Base-by-base conservation (phyloP, 163 green algal species). In the Prototheca wickerhamii region DNA sequence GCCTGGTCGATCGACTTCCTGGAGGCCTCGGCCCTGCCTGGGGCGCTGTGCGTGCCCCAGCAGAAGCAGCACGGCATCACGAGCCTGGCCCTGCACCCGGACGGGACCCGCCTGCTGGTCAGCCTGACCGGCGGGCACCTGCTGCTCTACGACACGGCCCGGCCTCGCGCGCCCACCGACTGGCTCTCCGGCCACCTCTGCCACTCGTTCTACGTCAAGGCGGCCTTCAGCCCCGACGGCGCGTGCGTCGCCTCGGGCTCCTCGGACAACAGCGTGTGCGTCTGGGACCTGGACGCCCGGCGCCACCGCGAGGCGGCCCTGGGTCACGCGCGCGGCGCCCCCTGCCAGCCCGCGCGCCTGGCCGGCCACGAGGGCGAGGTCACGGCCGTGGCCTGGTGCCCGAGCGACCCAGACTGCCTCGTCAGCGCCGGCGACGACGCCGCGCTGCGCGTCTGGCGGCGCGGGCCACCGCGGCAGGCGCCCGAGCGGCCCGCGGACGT, bases 121-220 rank as follows among this genome's bases (percentile, higher is more conserved):
- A 78, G 58, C 5, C 59, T 69, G 53, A 82, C 57, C 40, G 77
- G 86, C 68, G 68, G 68, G 20, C 64, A 65, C 35, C 83, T 88
- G 69, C 74, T 86, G 33, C 5, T 91, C 53, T 87, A 83, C 66
- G 65, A 87, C 61, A 29, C 67, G 2, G 34, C 75, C 12, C 49
- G 58, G 8, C 85, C 81, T 1, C 26, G 75, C 33, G 49, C 57
- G 33, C 68, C 72, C 15, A 75, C 83, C 1, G 26, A 64, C 23
- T 58, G 69, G 10, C 65, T 61, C 44, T 84, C 57, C 0, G 85
- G 86, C 23, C 80, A 89, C 69, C 44, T 56, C 58, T 53, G 70
- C 6, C 52, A 52, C 63, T 83, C 70, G 31, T 92, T 90, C 70
- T 94, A 89, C 72, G 73, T 91, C 68, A 89, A 88, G 68, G 64